Percentiles rank a stretch among this genome's conserved stretches.
Conservation (phyloP, 257 asterid species). For the Nicotiana benthamiana region DNA sequence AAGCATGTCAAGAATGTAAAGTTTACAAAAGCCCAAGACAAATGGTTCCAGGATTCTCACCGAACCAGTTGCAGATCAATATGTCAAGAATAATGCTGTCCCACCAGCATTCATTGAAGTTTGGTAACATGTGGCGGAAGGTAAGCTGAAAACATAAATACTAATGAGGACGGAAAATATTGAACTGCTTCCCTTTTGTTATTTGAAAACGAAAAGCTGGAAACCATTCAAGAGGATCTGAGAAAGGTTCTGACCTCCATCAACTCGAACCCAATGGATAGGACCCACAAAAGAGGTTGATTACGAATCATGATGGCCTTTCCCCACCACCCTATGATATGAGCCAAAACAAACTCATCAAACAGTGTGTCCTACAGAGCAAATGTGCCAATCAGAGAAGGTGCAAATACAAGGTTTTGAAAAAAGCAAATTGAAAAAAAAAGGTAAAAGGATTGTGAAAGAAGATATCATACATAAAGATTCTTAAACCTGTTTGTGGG, state of each 20-base stretch:
- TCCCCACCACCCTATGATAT: slow-evolving; percentile 99
- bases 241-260: slow-evolving; percentile 99
- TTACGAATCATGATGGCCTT: slow-evolving; percentile 99
- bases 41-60: slow-evolving; percentile 31
- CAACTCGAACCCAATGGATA: slow-evolving; percentile 88
- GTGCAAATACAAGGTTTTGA: no score
- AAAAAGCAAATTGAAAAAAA: no score
- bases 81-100: slow-evolving; percentile 93
- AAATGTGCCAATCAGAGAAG: neutral
- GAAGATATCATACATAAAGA: slow-evolving; percentile 82
- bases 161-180: no score
- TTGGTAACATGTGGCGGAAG: slow-evolving; percentile 96
- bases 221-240: no score
- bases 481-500: slow-evolving; percentile 98
- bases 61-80: slow-evolving; percentile 98
- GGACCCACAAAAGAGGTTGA: slow-evolving; percentile 91
- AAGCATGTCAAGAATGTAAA: neutral
- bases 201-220: no score
- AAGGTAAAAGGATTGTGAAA: neutral
- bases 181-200: no score
- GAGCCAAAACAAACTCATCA: slow-evolving; percentile 96
- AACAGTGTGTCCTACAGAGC: slow-evolving; percentile 74
- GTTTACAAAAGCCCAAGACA: neutral
- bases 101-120: slow-evolving; percentile 99
- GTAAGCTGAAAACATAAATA: slow-evolving; percentile 97